Evolutionary conservation across 345 rosid species (phyloP).

Genomic region (Brassica napus): Da-Ae NC_063434.1:27237001-27237500

Average conservation of each 20-base stretch:
- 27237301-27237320: constrained; percentile 45
- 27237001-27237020: too few relatives aligned
- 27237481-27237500: constrained; percentile 37
- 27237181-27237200: constrained; percentile 47
- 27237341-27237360: constrained; percentile 57
- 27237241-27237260: constrained; percentile 51
- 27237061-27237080: too few relatives aligned
- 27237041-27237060: too few relatives aligned
- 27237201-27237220: constrained; percentile 57
- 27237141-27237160: constrained; percentile 64
- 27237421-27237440: constrained; percentile 58
- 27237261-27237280: constrained; percentile 24
- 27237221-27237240: constrained; percentile 55
- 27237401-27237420: constrained; percentile 48
- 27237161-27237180: constrained; percentile 69
- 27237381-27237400: constrained; percentile 46
- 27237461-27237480: constrained; percentile 38
- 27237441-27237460: constrained; percentile 59
- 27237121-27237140: constrained; percentile 48
- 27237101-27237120: constrained; percentile 44
- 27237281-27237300: constrained; percentile 43
- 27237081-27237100: background rate
- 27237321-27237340: constrained; percentile 54
- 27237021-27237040: too few relatives aligned
- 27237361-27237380: constrained; percentile 51